Evolutionary conservation across 2,329 filamentous ascomycete species (phyloP).

Genomic region (Botrytis fabae): DNA sequence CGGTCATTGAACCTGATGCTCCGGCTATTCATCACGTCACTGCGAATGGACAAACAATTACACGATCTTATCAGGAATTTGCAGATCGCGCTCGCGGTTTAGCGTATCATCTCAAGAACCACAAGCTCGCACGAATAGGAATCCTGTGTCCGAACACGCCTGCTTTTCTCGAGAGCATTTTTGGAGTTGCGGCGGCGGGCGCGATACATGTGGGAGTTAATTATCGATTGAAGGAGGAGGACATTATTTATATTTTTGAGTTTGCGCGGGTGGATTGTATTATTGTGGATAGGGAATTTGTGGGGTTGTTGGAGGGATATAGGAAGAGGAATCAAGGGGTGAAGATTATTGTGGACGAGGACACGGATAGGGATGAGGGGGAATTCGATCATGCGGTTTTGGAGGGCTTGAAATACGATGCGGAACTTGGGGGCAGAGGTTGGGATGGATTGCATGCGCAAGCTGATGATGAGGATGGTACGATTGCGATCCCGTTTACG

Average conservation of each 20-base stretch:
- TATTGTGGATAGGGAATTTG: slow-evolving; percentile 82
- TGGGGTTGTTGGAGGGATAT: slow-evolving; percentile 67
- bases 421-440: slow-evolving; percentile 61
- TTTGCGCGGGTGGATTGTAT: slow-evolving; percentile 85
- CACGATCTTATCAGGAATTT: slow-evolving; percentile 76
- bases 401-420: slow-evolving; percentile 76
- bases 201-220: slow-evolving; percentile 74
- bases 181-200: slow-evolving; percentile 80
- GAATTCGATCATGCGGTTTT: slow-evolving; percentile 81
- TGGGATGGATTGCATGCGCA: slow-evolving; percentile 77
- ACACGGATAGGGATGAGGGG: slow-evolving; percentile 76
- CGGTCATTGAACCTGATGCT: slow-evolving; percentile 82
- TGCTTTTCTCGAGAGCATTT: slow-evolving; percentile 88
- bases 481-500: slow-evolving; percentile 89
- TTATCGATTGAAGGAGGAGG: slow-evolving; percentile 75
- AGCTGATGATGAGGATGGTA: slow-evolving; percentile 71
- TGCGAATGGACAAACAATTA: slow-evolving; percentile 69
- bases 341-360: slow-evolving; percentile 74
- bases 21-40: slow-evolving; percentile 85
- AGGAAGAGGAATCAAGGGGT: slow-evolving; percentile 60
- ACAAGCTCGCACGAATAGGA: slow-evolving; percentile 73
- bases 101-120: slow-evolving; percentile 81
- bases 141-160: slow-evolving; percentile 91
- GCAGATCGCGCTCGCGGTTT: slow-evolving; percentile 85
- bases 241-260: slow-evolving; percentile 87